Conservation (phyloP, 441 rosid species). For the Brassica hybrid region DNA sequence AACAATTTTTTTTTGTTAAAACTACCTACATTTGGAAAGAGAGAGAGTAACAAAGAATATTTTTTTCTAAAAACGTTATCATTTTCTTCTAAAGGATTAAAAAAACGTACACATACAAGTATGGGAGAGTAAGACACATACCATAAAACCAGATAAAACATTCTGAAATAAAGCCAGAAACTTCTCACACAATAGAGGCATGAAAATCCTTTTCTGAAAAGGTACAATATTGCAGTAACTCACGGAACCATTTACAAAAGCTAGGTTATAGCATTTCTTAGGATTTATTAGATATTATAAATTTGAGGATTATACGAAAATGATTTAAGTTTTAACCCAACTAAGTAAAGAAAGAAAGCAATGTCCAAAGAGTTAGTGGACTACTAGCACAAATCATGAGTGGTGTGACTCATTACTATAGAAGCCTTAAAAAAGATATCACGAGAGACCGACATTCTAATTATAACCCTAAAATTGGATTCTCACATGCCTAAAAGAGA, state of each 20-base stretch:
- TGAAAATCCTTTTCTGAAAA: not conserved
- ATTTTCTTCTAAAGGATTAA: no score
- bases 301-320: slow-evolving; percentile 6
- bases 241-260: slow-evolving; percentile 4
- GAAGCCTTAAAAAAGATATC: slow-evolving; percentile 28
- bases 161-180: not conserved
- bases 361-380: slow-evolving; percentile 35
- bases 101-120: not conserved
- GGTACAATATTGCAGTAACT: no score
- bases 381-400: slow-evolving; percentile 29
- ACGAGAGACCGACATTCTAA: slow-evolving; percentile 39
- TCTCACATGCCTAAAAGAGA: slow-evolving; percentile 39
- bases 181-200: not conserved
- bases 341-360: not conserved
- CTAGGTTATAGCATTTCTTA: not conserved
- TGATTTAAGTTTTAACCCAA: slow-evolving; percentile 14
- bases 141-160: not conserved
- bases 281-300: not conserved
- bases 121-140: not conserved
- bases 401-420: slow-evolving; percentile 29
- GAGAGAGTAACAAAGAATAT: no score
- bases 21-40: no score
- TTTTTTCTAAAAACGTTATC: not conserved
- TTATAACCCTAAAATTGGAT: slow-evolving; percentile 35
- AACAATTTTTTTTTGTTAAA: no score